Evolutionary conservation across 148 eudicot species (phyloP).

Genomic region (Heliosperma pusillum): DNA sequence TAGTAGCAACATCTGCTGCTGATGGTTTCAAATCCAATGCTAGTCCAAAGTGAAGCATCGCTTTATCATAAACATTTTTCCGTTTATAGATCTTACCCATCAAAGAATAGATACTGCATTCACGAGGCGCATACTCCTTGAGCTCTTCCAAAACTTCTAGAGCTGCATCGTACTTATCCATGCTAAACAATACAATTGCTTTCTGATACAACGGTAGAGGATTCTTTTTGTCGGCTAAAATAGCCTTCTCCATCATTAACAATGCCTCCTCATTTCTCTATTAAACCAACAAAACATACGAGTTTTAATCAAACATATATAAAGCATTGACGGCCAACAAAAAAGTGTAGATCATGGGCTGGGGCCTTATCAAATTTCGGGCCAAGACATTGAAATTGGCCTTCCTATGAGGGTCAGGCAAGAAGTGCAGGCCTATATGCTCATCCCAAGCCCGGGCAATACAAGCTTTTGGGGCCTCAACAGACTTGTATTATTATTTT

Average conservation of each 20-base stretch:
- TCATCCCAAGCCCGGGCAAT: not conserved
- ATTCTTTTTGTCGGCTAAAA: slow-evolving; percentile 84
- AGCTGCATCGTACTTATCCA: slow-evolving; percentile 76
- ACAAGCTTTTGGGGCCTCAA: not conserved
- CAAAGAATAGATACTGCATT: slow-evolving; percentile 89
- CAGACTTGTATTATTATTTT: too few species aligned
- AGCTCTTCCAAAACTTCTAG: slow-evolving; percentile 87
- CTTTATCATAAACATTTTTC: slow-evolving; percentile 67
- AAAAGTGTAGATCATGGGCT: not conserved
- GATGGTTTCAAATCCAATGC: slow-evolving; percentile 97
- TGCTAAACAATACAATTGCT: slow-evolving; percentile 74
- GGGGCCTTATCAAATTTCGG: not conserved
- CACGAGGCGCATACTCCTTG: slow-evolving; percentile 90
- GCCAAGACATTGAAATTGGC: not conserved
- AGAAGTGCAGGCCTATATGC: not conserved
- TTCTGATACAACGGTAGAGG: slow-evolving; percentile 96
- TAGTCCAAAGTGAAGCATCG: slow-evolving; percentile 96
- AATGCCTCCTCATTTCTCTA: slow-evolving; percentile 86
- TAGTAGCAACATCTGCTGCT: slow-evolving; percentile 92
- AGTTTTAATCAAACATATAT: not conserved
- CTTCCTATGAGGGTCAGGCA: not conserved
- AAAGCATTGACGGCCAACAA: not conserved
- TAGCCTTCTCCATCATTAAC: slow-evolving; percentile 83
- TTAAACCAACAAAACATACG: slow-evolving; percentile 12
- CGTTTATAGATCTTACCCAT: slow-evolving; percentile 94